Conservation (phyloP, 768 basidiomycete genomes). For the Kwoniella sp. region DNA sequence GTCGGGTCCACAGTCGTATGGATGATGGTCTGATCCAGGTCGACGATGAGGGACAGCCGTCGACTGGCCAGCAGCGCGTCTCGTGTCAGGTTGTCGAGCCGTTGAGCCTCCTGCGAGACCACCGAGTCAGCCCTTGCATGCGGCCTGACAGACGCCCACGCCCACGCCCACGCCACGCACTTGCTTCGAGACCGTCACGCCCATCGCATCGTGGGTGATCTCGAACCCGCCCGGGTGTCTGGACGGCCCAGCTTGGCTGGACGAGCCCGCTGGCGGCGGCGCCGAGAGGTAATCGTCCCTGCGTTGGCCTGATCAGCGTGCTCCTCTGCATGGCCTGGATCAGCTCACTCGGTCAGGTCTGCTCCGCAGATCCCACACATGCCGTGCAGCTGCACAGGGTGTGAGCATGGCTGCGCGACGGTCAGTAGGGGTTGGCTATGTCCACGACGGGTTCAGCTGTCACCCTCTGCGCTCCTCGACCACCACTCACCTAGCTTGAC, state of each 20-base stretch:
- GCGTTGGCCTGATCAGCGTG: not conserved
- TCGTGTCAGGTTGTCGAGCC: conserved; percentile 78
- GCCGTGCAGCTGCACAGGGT: conserved; percentile 86
- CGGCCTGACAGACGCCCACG: not conserved
- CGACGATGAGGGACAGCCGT: conserved; percentile 91
- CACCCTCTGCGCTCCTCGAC: not conserved
- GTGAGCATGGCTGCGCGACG: conserved; percentile 88
- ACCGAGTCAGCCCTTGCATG: not conserved
- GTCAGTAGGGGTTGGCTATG: conserved; percentile 52
- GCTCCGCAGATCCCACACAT: conserved; percentile 92
- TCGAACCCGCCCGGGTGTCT: conserved; percentile 29
- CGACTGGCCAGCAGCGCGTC: conserved; percentile 67
- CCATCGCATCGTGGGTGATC: conserved; percentile 89
- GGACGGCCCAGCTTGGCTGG: conserved; percentile 25
- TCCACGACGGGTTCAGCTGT: not conserved
- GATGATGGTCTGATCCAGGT: conserved; percentile 97
- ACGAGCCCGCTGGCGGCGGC: conserved; percentile 2
- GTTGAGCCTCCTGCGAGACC: conserved; percentile 64
- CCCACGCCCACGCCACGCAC: too few species aligned
- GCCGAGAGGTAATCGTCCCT: conserved; percentile 45
- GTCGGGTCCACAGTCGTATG: conserved; percentile 99
- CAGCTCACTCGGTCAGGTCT: conserved; percentile 63
- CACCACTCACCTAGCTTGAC: conserved; percentile 24
- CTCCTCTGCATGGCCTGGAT: not conserved
- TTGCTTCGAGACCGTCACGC: conserved; percentile 76